phyloP scores from a whole-genome alignment of 352 stramenopile genomes.

The Phytopythium helicoides region DNA sequence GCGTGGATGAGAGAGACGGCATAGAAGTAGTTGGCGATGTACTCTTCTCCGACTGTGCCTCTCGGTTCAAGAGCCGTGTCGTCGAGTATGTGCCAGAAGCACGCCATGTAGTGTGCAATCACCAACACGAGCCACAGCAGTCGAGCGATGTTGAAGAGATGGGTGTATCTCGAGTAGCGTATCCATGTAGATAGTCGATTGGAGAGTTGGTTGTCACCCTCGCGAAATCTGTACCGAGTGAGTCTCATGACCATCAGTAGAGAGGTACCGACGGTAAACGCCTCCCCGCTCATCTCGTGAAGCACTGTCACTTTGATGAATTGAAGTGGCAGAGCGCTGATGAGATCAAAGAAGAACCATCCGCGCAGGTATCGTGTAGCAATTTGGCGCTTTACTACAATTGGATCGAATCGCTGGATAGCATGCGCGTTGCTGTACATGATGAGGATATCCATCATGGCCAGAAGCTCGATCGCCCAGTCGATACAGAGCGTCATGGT shows the following conservation, averaged over 20 bases:
- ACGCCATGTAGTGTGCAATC: constrained; percentile 49
- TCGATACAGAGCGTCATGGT: constrained; percentile 1
- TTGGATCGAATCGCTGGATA: constrained; percentile 4
- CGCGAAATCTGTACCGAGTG: constrained; percentile 5
- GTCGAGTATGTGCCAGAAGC: constrained; percentile 40
- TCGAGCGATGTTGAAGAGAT: constrained; percentile 34
- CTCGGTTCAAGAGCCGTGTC: background rate
- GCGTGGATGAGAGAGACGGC: constrained; percentile 43
- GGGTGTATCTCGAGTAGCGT: constrained; percentile 36
- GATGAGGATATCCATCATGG: constrained; percentile 8
- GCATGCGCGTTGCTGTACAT: constrained; percentile 17
- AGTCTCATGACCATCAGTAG: constrained; percentile 19
- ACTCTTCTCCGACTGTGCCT: constrained; percentile 11
- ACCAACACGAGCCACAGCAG: constrained; percentile 33
- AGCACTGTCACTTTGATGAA: constrained; percentile 21
- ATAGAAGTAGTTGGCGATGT: constrained; percentile 29
- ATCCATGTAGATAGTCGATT: constrained; percentile 16
- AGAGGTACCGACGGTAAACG: constrained; percentile 18
- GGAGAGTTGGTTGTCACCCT: constrained; percentile 19
- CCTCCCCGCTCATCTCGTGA: background rate
- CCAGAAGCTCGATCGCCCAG: constrained; percentile 7
- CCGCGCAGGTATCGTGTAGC: constrained; percentile 6
- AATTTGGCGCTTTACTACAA: constrained; percentile 14
- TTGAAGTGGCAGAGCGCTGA: constrained; percentile 12
- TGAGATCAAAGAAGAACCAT: constrained; percentile 15